Percentiles rank a stretch among this genome's conserved stretches.
phyloP scores from a whole-genome alignment of 1,284 basidiomycete species.

The Malassezia sympodialis region DNA sequence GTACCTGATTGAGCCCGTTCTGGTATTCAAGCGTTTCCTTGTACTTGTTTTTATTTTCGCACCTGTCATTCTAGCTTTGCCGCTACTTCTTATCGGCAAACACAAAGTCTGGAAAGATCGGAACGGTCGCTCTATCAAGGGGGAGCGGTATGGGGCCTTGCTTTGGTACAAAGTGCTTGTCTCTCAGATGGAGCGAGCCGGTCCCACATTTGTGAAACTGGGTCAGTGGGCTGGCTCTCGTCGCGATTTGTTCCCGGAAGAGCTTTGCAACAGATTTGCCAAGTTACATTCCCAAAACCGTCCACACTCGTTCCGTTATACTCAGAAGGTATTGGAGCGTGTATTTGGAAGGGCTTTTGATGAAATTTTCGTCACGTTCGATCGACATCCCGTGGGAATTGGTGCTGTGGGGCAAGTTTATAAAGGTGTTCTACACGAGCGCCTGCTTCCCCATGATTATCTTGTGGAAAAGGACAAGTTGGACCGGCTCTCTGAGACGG shows the following conservation, averaged over 20 bases:
- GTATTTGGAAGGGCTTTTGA: slow-evolving; percentile 65
- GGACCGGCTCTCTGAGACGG: slow-evolving; percentile 23
- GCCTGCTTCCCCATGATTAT: slow-evolving; percentile 62
- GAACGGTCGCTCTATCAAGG: slow-evolving; percentile 21
- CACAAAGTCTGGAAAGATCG: background rate
- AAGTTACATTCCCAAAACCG: slow-evolving; percentile 79
- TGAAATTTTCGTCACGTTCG: slow-evolving; percentile 85
- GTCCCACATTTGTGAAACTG: slow-evolving; percentile 96
- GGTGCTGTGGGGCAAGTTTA: slow-evolving; percentile 97
- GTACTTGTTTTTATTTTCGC: slow-evolving; percentile 73
- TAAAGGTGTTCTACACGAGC: slow-evolving; percentile 66
- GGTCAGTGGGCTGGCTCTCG: slow-evolving; percentile 97
- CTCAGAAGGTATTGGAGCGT: slow-evolving; percentile 68
- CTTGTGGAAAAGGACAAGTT: slow-evolving; percentile 26
- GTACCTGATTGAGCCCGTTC: slow-evolving; percentile 71
- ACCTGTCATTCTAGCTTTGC: slow-evolving; percentile 72
- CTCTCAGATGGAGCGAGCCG: slow-evolving; percentile 79
- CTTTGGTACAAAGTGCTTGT: slow-evolving; percentile 95
- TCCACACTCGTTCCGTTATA: slow-evolving; percentile 72
- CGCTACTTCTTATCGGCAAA: slow-evolving; percentile 68
- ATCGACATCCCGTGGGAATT: slow-evolving; percentile 78
- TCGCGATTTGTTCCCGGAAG: slow-evolving; percentile 82
- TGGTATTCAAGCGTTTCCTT: slow-evolving; percentile 72
- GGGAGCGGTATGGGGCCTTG: slow-evolving; percentile 40
- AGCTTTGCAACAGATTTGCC: slow-evolving; percentile 77